Evolutionary conservation across 305 asterid genomes (phyloP).

Genomic region (Fraxinus paxiana): DNA sequence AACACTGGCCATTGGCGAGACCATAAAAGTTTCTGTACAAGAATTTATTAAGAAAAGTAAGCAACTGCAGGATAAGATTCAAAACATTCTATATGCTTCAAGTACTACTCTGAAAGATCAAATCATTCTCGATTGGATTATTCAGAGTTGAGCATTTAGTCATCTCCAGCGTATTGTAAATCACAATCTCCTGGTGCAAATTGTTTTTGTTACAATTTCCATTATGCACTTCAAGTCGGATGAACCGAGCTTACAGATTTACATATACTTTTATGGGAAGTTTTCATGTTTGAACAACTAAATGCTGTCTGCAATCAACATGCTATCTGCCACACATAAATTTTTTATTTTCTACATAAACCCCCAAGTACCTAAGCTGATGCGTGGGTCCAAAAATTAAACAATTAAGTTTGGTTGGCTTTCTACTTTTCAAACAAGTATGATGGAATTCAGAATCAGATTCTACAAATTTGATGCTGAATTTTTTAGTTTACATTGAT

Average conservation of each 20-base stretch:
- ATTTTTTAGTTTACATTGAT: background rate
- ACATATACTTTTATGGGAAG: background rate
- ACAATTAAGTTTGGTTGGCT: background rate
- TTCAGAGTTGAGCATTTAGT: background rate
- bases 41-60: background rate
- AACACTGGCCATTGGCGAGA: background rate
- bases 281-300: background rate
- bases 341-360: background rate
- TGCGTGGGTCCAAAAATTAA: background rate
- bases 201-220: background rate
- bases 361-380: background rate
- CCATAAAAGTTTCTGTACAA: background rate
- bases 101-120: background rate
- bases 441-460: background rate
- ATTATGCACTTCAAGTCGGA: background rate
- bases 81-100: background rate
- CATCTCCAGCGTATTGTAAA: background rate
- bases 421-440: background rate
- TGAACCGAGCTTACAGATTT: background rate
- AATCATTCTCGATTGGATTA: background rate
- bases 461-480: background rate
- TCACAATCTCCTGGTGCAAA: background rate
- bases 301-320: slow-evolving; percentile 2
- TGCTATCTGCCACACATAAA: background rate
- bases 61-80: background rate